Percentiles rank a stretch among this genome's conserved stretches.
Conservation (phyloP, 2,329 filamentous ascomycete genomes). For the Colletotrichum gigasporum region DNA sequence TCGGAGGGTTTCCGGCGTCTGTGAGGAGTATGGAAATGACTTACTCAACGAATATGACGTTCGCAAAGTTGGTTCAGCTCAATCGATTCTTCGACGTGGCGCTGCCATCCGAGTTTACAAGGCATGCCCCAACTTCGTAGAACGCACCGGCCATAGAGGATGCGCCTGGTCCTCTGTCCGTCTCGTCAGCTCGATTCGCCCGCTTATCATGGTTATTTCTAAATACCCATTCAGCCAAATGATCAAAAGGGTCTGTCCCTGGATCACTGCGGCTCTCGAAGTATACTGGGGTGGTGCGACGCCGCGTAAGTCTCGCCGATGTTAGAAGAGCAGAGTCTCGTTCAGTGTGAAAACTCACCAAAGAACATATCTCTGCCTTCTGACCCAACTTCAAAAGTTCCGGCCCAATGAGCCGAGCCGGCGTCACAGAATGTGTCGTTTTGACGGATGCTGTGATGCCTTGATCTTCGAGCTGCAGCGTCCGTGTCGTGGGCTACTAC, state of each 20-base stretch:
- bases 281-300: background rate
- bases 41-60: constrained; percentile 7
- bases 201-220: background rate
- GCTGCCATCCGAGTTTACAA: background rate
- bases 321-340: background rate
- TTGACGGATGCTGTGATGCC: background rate
- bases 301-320: background rate
- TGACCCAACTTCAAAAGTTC: background rate
- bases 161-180: constrained; percentile 7
- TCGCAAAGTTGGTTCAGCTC: background rate
- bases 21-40: background rate
- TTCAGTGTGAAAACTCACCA: background rate
- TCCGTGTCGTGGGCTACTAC: too few species aligned
- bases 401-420: constrained; percentile 9
- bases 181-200: background rate
- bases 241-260: background rate
- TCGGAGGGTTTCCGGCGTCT: background rate
- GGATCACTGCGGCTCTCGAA: constrained; percentile 4
- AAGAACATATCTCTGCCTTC: constrained; percentile 19
- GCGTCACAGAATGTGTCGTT: constrained; percentile 23
- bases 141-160: constrained; percentile 15
- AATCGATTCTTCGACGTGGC: background rate
- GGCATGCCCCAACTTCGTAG: constrained; percentile 29
- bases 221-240: constrained; percentile 22
- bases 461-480: background rate